phyloP scores from a whole-genome alignment of 1,139 yeast species.

The Meyerozyma carpophila region DNA sequence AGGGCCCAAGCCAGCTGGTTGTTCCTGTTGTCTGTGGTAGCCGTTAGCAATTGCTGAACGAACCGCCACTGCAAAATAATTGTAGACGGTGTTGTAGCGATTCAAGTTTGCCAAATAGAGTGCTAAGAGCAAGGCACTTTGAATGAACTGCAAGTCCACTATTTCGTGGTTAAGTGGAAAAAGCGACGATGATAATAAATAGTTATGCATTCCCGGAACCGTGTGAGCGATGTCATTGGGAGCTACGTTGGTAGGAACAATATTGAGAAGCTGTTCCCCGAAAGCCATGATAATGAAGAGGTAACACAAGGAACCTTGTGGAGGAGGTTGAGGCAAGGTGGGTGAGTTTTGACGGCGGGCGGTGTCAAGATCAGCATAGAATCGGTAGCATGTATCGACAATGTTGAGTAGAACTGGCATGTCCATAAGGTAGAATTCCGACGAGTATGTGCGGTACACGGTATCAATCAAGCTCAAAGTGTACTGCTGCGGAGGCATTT shows the following conservation, averaged over 20 bases:
- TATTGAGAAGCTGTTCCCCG: constrained; percentile 29
- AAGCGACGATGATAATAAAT: constrained; percentile 33
- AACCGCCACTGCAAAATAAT: constrained; percentile 46
- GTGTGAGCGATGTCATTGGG: constrained; percentile 7
- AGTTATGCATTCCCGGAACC: constrained; percentile 33
- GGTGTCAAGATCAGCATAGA: constrained; percentile 2
- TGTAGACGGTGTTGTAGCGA: constrained; percentile 44
- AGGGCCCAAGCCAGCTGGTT: constrained; percentile 2
- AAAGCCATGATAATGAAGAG: constrained; percentile 31
- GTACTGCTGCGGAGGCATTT: constrained; percentile 27
- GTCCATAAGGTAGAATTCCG: constrained; percentile 38
- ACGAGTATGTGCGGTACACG: constrained; percentile 29
- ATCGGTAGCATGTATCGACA: constrained; percentile 12
- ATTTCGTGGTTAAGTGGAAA: constrained; percentile 38
- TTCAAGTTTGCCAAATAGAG: constrained; percentile 45
- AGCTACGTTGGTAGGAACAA: constrained; percentile 3
- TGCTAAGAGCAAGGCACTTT: constrained; percentile 41
- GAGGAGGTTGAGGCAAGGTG: neutral
- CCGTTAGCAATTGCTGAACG: constrained; percentile 42
- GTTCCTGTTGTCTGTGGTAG: constrained; percentile 33
- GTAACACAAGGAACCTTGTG: constrained; percentile 19
- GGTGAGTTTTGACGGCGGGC: constrained; percentile 9
- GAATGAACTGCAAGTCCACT: constrained; percentile 35
- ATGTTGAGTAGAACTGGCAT: constrained; percentile 24
- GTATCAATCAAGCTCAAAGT: constrained; percentile 23